Evolutionary conservation across 306 rosid genomes (phyloP), one percentile per base, ranked within the genome.

Genomic region (Clitoria ternatea): DNA sequence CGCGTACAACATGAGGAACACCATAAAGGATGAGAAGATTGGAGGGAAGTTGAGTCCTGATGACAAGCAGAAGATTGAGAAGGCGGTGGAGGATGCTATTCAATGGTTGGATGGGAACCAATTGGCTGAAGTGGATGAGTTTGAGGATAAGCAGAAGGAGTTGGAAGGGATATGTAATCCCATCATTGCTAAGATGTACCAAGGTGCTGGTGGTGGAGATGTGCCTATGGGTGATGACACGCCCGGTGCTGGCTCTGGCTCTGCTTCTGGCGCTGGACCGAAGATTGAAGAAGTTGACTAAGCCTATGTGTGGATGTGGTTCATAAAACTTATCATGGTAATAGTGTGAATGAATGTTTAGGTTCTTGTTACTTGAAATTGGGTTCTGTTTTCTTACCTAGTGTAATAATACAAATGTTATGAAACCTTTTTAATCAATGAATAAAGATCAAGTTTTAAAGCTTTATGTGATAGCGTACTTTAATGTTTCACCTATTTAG

Each of bases 231-330:
- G 47, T 0, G 79, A 47, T 68, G 82, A 69, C 43, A 14, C 72
- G 44, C 81, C 81, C 4, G 49, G 72, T 24, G 79, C 61, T 69
- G 77, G 76, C 0, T 54, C 88, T 1, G 11, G 7, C 11, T 56
- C 82, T 33, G 67, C 68, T 15, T 14, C 86, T 5, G 88, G 91
- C 2, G 12, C 86, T 19, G 96, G 98, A 12, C 98, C 98, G 0
- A 92, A 92, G 87, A 92, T 92, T 43, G 96, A 92, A 68, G 96
- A 92, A 68, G 96, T 92, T 61, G 96, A 90, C 27, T 71, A 15
- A 42, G 37, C 17, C 3, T 40, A 3, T 12, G 15, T 40, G n/a
- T 12, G 15, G 45, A 56, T n/a, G 9, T 26, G 2, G 29, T 22
- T 55, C 1, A 55, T 27, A 22, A 4, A 20, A 54, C 61, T 27